phyloP scores from a whole-genome alignment of 2,329 filamentous ascomycete species.

The Epichloe coenophiala region DNA sequence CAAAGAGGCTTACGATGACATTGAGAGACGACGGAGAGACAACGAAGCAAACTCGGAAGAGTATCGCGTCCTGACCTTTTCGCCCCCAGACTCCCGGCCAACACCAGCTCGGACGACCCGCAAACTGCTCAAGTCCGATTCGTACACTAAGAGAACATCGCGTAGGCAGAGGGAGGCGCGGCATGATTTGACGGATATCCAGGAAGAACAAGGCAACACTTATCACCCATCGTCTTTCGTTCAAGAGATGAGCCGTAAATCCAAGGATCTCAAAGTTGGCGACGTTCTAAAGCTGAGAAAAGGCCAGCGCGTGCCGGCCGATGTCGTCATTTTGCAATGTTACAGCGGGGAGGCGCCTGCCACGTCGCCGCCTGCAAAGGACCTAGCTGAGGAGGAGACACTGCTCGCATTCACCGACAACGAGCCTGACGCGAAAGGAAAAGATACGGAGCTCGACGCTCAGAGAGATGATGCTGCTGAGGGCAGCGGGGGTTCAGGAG shows the following conservation, averaged over 20 bases:
- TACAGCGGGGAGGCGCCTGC: slow-evolving; percentile 40
- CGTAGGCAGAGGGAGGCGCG: slow-evolving; percentile 19
- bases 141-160: slow-evolving; percentile 13
- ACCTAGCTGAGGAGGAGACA: slow-evolving; percentile 24
- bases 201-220: slow-evolving; percentile 53
- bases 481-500: slow-evolving; percentile 43
- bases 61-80: slow-evolving; percentile 66
- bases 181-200: slow-evolving; percentile 45
- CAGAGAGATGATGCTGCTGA: slow-evolving; percentile 17
- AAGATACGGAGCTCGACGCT: slow-evolving; percentile 18
- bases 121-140: slow-evolving; percentile 30
- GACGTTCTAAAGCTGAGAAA: slow-evolving; percentile 90
- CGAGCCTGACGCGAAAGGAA: slow-evolving; percentile 20
- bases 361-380: slow-evolving; percentile 15
- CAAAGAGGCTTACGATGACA: slow-evolving; percentile 92
- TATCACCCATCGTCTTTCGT: slow-evolving; percentile 34
- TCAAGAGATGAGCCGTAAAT: slow-evolving; percentile 63
- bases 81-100: slow-evolving; percentile 33
- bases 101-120: slow-evolving; percentile 23
- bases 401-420: slow-evolving; percentile 28
- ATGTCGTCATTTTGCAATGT: slow-evolving; percentile 86
- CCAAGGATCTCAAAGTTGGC: slow-evolving; percentile 80
- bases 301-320: slow-evolving; percentile 84
- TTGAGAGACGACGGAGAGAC: slow-evolving; percentile 72
- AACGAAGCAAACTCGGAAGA: slow-evolving; percentile 88